phyloP scores from a whole-genome alignment of 352 stramenopile species.

The Globisporangium echinulatum region DNA sequence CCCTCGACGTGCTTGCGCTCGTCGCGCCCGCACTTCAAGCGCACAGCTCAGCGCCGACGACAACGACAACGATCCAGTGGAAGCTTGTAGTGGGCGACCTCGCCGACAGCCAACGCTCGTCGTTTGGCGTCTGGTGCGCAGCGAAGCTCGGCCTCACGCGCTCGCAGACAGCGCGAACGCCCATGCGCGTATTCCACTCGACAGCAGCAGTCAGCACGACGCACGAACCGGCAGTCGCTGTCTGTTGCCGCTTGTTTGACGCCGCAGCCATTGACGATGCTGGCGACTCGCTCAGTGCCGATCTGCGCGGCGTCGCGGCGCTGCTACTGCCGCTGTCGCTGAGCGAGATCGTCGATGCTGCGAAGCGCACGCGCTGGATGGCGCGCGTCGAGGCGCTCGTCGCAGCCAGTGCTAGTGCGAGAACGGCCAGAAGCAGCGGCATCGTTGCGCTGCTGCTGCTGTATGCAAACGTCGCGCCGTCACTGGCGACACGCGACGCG shows the following conservation, averaged over 20 bases:
- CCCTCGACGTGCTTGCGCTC: slow-evolving; percentile 28
- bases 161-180: slow-evolving; percentile 11
- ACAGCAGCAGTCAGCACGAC: neutral
- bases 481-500: slow-evolving; percentile 7
- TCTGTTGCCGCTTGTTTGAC: slow-evolving; percentile 65
- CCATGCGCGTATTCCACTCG: slow-evolving; percentile 17
- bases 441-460: slow-evolving; percentile 36
- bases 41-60: slow-evolving; percentile 11
- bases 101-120: slow-evolving; percentile 38
- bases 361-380: slow-evolving; percentile 32
- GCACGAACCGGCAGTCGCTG: slow-evolving; percentile 11
- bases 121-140: slow-evolving; percentile 71
- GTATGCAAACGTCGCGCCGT: slow-evolving; percentile 26
- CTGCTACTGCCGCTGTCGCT: slow-evolving; percentile 57
- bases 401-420: too few relatives aligned
- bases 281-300: slow-evolving; percentile 14
- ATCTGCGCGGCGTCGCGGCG: slow-evolving; percentile 35
- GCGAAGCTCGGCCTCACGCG: slow-evolving; percentile 30
- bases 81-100: slow-evolving; percentile 77
- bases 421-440: neutral
- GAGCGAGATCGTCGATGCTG: slow-evolving; percentile 24
- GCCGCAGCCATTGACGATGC: slow-evolving; percentile 16
- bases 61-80: slow-evolving; percentile 29
- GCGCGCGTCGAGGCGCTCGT: slow-evolving; percentile 32
- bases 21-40: slow-evolving; percentile 21